Evolutionary conservation across 2,329 filamentous ascomycete genomes (phyloP).

Genomic region (Colletotrichum limetticola): DNA sequence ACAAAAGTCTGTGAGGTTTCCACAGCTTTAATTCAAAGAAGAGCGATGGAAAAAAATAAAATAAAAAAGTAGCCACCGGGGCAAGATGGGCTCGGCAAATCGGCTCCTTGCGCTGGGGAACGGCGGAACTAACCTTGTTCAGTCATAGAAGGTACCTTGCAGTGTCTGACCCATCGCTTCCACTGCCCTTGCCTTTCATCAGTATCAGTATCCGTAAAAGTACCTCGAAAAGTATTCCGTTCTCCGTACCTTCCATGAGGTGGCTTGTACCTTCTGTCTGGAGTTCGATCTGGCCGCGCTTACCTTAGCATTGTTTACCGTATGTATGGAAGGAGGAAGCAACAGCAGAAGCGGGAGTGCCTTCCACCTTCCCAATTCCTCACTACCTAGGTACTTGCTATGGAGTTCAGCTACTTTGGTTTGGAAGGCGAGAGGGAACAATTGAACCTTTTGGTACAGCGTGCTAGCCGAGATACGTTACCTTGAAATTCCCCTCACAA

Average conservation of each 20-base stretch:
- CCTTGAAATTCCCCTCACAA: not conserved
- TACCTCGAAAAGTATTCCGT: too few species aligned
- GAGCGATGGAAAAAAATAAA: slow-evolving; percentile 15
- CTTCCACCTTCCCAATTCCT: not conserved
- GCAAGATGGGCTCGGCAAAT: slow-evolving; percentile 23
- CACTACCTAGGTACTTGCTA: too few species aligned
- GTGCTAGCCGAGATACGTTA: not conserved
- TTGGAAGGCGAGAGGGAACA: not conserved
- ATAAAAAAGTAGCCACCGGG: slow-evolving; percentile 7
- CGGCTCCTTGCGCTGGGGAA: slow-evolving; percentile 2
- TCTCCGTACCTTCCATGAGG: too few species aligned
- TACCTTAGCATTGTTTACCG: not conserved
- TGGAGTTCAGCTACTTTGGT: not conserved
- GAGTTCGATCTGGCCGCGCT: not conserved
- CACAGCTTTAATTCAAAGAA: slow-evolving; percentile 20
- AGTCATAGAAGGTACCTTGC: not conserved
- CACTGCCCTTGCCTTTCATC: not conserved
- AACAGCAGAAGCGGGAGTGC: not conserved
- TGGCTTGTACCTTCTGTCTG: not conserved
- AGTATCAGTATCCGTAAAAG: too few species aligned
- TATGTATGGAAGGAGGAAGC: not conserved
- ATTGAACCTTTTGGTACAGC: too few species aligned
- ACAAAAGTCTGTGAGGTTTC: not conserved
- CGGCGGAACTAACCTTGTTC: slow-evolving; percentile 3
- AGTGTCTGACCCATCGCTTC: not conserved